These are phyloP conservation scores for Salvia splendens DNA, from an alignment of 257 asterid genomes.

Conservation along the genomic window DNA sequence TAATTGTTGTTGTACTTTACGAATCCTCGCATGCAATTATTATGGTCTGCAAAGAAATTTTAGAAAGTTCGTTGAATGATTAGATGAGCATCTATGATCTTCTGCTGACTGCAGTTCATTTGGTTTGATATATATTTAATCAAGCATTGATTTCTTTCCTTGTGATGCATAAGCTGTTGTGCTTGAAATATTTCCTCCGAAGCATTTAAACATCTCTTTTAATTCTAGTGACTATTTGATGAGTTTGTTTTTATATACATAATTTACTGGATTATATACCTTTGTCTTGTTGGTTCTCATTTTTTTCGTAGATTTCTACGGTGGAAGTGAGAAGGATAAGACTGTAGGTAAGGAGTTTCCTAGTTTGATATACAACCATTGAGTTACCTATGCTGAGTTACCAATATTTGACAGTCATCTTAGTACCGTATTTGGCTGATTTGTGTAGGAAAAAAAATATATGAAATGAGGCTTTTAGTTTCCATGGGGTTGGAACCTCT, in stretches of 20 bases:
- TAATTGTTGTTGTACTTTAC: conserved; percentile 46
- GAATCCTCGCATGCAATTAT: conserved; percentile 34
- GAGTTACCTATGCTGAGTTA: not conserved
- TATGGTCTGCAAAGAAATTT: conserved; percentile 35
- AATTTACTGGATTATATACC: not conserved
- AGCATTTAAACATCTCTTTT: conserved; percentile 11
- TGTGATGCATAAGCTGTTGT: conserved; percentile 18
- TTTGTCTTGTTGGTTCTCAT: conserved; percentile 1
- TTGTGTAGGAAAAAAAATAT: not conserved
- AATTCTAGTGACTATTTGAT: too few relatives aligned
- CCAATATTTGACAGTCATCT: not conserved
- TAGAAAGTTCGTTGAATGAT: conserved; percentile 23
- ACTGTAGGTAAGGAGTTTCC: not conserved
- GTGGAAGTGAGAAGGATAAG: not conserved
- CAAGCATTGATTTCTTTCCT: not conserved
- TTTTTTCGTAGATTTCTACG: not conserved
- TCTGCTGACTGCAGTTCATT: conserved; percentile 13
- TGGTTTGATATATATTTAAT: conserved; percentile 13
- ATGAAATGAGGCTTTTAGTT: not conserved
- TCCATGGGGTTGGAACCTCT: not conserved
- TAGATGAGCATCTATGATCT: conserved; percentile 21
- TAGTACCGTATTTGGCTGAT: not conserved
- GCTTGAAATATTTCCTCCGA: conserved; percentile 21
- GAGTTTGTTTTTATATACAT: too few relatives aligned
- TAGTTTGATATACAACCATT: not conserved